These are phyloP conservation scores for Massariosphaeria phaeospora DNA, from an alignment of 495 filamentous ascomycete genomes.

Conservation along the genomic window DNA sequence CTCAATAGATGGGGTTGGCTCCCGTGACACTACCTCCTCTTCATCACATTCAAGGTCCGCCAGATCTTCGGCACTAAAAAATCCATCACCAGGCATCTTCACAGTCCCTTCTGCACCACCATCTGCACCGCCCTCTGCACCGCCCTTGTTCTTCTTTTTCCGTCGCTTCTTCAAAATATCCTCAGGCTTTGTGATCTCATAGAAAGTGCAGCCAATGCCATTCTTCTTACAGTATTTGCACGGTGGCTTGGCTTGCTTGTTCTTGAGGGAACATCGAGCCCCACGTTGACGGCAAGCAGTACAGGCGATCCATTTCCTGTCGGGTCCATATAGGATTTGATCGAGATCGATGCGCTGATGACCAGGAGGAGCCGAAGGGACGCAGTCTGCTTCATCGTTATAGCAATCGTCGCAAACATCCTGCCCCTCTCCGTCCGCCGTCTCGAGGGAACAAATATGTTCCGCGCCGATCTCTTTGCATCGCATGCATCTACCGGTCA, in stretches of 20 bases:
- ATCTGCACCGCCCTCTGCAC: neutral
- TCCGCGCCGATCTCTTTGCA: constrained; percentile 3
- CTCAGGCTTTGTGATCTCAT: constrained; percentile 2
- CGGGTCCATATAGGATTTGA: constrained; percentile 1
- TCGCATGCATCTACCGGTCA: constrained; percentile 8
- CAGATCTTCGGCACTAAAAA: neutral
- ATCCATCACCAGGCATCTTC: no score
- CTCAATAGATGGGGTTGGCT: constrained; percentile 8
- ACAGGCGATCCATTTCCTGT: constrained; percentile 8
- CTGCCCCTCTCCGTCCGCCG: neutral
- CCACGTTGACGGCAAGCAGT: constrained; percentile 12
- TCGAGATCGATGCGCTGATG: constrained; percentile 15
- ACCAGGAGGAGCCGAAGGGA: neutral
- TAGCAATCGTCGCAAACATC: constrained; percentile 22
- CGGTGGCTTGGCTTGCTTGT: constrained; percentile 11
- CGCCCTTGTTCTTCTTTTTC: neutral
- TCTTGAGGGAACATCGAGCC: constrained; percentile 16
- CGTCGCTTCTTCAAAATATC: neutral
- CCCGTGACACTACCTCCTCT: neutral
- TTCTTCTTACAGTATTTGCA: constrained; percentile 13
- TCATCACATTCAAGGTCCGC: neutral
- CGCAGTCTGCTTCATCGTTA: constrained; percentile 3
- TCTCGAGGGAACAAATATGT: constrained; percentile 6
- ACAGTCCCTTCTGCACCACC: neutral
- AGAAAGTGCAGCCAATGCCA: constrained; percentile 20